These are phyloP conservation scores for Neltuma alba DNA, from an alignment of 306 rosid species.

Conservation along the genomic window DNA sequence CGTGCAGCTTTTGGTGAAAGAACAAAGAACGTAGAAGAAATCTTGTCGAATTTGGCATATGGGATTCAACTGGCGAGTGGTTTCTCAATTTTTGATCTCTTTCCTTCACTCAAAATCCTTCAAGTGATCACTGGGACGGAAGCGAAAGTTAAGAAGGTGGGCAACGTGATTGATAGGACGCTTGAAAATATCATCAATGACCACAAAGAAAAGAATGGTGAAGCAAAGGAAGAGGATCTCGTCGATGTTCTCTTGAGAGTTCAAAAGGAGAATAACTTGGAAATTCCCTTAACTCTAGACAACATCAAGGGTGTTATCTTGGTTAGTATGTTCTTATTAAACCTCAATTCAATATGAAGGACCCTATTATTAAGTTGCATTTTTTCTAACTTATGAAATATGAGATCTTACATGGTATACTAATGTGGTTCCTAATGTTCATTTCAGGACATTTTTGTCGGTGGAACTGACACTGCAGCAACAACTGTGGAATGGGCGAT, in stretches of 20 bases:
- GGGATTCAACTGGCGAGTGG: neutral
- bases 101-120: neutral
- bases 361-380: too few species aligned
- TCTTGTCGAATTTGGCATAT: neutral
- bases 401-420: neutral
- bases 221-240: neutral
- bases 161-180: neutral
- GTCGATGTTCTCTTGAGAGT: conserved; percentile 7
- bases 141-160: neutral
- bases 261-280: neutral
- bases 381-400: too few species aligned
- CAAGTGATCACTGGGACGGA: conserved; percentile 13
- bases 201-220: neutral
- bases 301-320: conserved; percentile 22
- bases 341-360: too few species aligned
- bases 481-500: neutral
- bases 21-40: neutral
- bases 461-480: neutral
- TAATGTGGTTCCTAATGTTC: neutral
- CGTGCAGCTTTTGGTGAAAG: neutral
- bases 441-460: neutral
- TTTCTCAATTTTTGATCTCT: neutral
- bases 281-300: neutral
- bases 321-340: too few species aligned
- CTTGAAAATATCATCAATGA: conserved; percentile 25